Conservation (phyloP, 2,329 filamentous ascomycete species). For the Fusarium udum region DNA sequence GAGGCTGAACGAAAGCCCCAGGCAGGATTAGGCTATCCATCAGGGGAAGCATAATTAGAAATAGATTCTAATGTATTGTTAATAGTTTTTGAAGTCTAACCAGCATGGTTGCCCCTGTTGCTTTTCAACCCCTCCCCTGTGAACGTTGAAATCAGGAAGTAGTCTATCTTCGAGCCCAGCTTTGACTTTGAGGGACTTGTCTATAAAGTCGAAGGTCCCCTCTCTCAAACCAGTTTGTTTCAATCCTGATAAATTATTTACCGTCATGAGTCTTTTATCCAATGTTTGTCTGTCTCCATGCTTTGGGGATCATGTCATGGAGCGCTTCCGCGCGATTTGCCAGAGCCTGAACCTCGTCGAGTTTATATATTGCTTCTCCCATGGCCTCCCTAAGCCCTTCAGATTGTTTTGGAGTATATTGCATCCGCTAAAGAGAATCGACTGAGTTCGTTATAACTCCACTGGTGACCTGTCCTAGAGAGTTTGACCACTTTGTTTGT, state of each 20-base stretch:
- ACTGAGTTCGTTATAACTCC: not conserved
- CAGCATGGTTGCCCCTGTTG: not conserved
- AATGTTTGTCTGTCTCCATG: not conserved
- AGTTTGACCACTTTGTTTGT: not conserved
- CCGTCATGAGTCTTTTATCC: not conserved
- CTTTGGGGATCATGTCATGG: not conserved
- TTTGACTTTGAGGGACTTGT: not conserved
- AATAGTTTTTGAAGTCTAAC: not conserved
- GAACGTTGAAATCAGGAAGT: not conserved
- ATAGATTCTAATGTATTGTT: not conserved
- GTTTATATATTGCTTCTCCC: not conserved
- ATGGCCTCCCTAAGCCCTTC: not conserved
- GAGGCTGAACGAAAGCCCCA: not conserved
- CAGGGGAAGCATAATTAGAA: not conserved
- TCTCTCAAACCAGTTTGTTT: not conserved
- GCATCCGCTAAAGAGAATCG: no score
- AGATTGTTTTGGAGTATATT: not conserved
- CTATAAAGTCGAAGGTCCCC: not conserved
- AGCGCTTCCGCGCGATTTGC: not conserved
- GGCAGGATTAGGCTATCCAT: not conserved
- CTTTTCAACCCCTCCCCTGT: not conserved
- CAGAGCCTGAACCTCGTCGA: not conserved
- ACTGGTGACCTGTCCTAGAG: not conserved
- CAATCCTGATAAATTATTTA: not conserved
- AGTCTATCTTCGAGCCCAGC: not conserved